A percentile compares a stretch with the other conserved stretches of the same genome.
Conservation (phyloP, 1,139 yeast species). For the Arxiozyma telluris region DNA sequence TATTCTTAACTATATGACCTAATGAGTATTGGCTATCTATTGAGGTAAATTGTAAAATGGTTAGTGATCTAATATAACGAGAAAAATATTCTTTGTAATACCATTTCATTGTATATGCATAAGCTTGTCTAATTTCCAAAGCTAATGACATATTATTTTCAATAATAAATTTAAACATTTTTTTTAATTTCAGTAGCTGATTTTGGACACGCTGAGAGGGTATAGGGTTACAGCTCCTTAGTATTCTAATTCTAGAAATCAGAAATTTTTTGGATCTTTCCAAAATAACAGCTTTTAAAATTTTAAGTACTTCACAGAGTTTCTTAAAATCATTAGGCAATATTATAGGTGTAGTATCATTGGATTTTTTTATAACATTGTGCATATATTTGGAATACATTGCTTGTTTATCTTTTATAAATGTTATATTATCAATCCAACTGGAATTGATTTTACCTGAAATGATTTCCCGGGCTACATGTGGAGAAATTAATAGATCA, state of each 20-base stretch:
- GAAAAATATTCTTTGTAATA: slow-evolving; percentile 74
- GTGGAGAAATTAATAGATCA: slow-evolving; percentile 69
- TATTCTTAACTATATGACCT: slow-evolving; percentile 24
- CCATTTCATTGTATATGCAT: slow-evolving; percentile 85
- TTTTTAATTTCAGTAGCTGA: slow-evolving; percentile 50
- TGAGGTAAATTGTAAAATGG: slow-evolving; percentile 46
- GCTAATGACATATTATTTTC: slow-evolving; percentile 57
- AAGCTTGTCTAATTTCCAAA: slow-evolving; percentile 68
- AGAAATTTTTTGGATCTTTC: slow-evolving; percentile 71
- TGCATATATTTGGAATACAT: slow-evolving; percentile 36
- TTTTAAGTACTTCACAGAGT: slow-evolving; percentile 26
- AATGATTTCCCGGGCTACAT: slow-evolving; percentile 42
- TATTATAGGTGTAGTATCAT: neutral
- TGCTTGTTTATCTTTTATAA: slow-evolving; percentile 48
- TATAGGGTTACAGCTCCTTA: slow-evolving; percentile 44
- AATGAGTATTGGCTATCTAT: slow-evolving; percentile 42
- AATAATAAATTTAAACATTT: slow-evolving; percentile 49
- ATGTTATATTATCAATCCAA: slow-evolving; percentile 56
- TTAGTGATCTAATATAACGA: slow-evolving; percentile 68
- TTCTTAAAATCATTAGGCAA: slow-evolving; percentile 27
- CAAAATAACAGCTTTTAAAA: slow-evolving; percentile 37
- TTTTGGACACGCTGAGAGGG: slow-evolving; percentile 73
- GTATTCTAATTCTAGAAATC: slow-evolving; percentile 50
- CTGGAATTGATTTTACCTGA: slow-evolving; percentile 39
- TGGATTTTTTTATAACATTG: slow-evolving; percentile 6